phyloP scores from a whole-genome alignment of 148 eudicot genomes.

The Arctostaphylos glauca region DNA sequence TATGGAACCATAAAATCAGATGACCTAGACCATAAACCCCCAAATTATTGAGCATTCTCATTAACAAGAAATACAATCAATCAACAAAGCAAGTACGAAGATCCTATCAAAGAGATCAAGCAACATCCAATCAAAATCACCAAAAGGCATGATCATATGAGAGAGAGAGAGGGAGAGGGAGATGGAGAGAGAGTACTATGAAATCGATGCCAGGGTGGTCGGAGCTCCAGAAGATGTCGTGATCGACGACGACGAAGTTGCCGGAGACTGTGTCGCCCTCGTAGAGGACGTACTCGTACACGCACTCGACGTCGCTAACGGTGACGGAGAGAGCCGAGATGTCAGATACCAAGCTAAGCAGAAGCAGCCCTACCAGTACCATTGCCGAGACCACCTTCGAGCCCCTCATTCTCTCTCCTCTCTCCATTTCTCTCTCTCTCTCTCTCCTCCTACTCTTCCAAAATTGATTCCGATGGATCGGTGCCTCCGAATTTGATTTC shows the following conservation, averaged over 20 bases:
- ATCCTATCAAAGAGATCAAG: neutral
- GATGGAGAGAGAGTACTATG: conserved; percentile 37
- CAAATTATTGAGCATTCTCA: neutral
- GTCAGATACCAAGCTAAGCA: conserved; percentile 32
- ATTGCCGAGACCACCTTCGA: conserved; percentile 21
- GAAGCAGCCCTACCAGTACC: conserved; percentile 33
- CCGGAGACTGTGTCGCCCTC: conserved; percentile 81
- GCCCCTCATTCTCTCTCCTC: conserved; percentile 18
- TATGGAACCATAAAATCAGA: neutral
- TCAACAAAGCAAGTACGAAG: neutral
- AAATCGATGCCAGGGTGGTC: conserved; percentile 97
- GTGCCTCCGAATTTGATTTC: neutral
- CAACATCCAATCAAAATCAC: neutral
- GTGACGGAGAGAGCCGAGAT: conserved; percentile 63
- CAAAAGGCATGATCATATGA: neutral
- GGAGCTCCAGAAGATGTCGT: conserved; percentile 85
- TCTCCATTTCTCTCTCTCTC: conserved; percentile 23
- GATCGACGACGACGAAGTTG: conserved; percentile 91
- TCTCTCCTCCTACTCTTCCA: neutral
- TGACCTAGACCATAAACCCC: neutral
- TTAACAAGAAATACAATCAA: neutral
- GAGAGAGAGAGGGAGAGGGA: neutral
- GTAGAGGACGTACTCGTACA: conserved; percentile 80
- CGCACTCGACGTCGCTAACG: conserved; percentile 77
- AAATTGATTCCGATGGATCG: neutral